Evolutionary conservation across 768 basidiomycete species (phyloP).

Genomic region (Epithele typhae): DNA sequence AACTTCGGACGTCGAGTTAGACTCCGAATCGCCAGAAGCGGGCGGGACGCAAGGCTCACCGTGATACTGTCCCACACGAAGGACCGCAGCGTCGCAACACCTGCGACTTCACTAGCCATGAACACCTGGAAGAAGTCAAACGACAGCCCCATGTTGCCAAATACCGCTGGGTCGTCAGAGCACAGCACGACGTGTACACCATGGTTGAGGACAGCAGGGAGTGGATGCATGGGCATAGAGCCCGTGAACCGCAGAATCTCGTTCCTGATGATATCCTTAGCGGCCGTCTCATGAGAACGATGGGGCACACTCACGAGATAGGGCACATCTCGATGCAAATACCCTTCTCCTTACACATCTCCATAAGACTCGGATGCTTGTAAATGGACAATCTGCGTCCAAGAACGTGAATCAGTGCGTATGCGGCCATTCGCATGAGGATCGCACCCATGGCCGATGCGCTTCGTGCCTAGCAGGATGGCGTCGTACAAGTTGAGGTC

Average conservation of each 20-base stretch:
- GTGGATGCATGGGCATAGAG: slow-evolving; percentile 77
- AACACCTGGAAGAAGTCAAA: slow-evolving; percentile 68
- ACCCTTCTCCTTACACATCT: slow-evolving; percentile 55
- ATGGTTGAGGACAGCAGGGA: slow-evolving; percentile 67
- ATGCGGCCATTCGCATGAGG: too few relatives aligned
- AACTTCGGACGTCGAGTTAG: slow-evolving; percentile 31
- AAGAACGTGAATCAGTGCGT: background rate
- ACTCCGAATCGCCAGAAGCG: background rate
- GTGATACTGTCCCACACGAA: slow-evolving; percentile 63
- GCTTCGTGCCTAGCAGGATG: slow-evolving; percentile 69
- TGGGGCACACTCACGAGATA: slow-evolving; percentile 50
- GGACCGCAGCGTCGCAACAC: slow-evolving; percentile 55
- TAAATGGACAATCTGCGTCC: slow-evolving; percentile 59
- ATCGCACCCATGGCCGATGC: slow-evolving; percentile 75
- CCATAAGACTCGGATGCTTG: slow-evolving; percentile 71
- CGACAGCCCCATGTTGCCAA: slow-evolving; percentile 74
- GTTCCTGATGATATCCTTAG: slow-evolving; percentile 40
- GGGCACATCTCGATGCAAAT: slow-evolving; percentile 77
- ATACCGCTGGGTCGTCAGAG: slow-evolving; percentile 74
- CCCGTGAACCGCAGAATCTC: slow-evolving; percentile 75
- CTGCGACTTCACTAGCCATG: slow-evolving; percentile 29
- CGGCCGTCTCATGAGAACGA: slow-evolving; percentile 23
- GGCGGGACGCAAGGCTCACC: slow-evolving; percentile 36
- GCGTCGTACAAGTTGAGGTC: slow-evolving; percentile 78
- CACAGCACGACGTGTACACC: slow-evolving; percentile 68